These are phyloP conservation scores for Trifolium subterraneum DNA, from an alignment of 306 rosid species.

Conservation along the genomic window DNA sequence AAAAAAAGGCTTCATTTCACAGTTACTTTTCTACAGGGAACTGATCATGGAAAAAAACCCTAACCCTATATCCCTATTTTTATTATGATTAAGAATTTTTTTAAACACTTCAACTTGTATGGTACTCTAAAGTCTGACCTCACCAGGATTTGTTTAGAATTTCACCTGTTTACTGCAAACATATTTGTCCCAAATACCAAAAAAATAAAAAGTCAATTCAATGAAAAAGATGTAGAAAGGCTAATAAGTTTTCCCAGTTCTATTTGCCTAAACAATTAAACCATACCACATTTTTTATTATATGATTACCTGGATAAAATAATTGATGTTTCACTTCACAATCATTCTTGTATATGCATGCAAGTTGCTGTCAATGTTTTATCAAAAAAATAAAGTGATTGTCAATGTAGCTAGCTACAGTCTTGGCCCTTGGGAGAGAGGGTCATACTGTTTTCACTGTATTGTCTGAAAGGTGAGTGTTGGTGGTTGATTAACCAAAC, in stretches of 20 bases:
- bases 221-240: constrained; percentile 1
- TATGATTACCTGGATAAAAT: constrained; percentile 1
- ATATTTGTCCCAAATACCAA: constrained; percentile 28
- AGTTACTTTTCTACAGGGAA: constrained; percentile 17
- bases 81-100: constrained; percentile 9
- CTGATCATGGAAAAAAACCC: constrained; percentile 35
- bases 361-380: constrained; percentile 46
- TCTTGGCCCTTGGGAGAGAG: constrained; percentile 25
- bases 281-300: not conserved
- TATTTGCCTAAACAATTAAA: constrained; percentile 1
- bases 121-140: constrained; percentile 49
- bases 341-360: constrained; percentile 37
- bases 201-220: constrained; percentile 12
- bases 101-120: constrained; percentile 7
- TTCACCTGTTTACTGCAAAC: constrained; percentile 41
- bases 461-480: constrained; percentile 49
- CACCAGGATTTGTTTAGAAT: constrained; percentile 46
- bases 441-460: constrained; percentile 55
- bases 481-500: constrained; percentile 54
- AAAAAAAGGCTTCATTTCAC: constrained; percentile 15
- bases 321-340: constrained; percentile 18
- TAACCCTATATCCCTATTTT: constrained; percentile 38
- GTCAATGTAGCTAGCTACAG: constrained; percentile 47
- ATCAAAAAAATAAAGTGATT: constrained; percentile 28
- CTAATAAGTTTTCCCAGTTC: constrained; percentile 17